Evolutionary conservation across 108 stramenopile genomes (phyloP).

Genomic region (Pelagomonas calceolata): DNA sequence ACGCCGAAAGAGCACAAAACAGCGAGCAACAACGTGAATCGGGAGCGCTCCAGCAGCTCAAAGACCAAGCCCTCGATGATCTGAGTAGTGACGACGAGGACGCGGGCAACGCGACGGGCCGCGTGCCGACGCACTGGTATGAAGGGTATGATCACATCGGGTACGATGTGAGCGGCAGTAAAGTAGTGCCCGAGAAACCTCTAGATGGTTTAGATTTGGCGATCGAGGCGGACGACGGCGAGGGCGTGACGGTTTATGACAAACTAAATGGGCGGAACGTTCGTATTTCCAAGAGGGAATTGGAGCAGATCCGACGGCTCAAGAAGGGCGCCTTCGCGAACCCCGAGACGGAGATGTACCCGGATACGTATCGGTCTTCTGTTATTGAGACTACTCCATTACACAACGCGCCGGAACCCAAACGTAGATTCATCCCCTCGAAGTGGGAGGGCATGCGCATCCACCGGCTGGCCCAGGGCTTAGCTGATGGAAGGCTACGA

Average conservation of each 20-base stretch:
- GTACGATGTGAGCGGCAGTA: constrained; percentile 76
- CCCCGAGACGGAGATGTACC: constrained; percentile 80
- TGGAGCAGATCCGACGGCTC: constrained; percentile 82
- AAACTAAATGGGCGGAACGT: constrained; percentile 81
- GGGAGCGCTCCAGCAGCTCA: constrained; percentile 11
- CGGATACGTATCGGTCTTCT: constrained; percentile 82
- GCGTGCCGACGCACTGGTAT: constrained; percentile 93
- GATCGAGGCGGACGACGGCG: constrained; percentile 47
- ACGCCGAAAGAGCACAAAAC: neutral
- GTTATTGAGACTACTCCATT: constrained; percentile 72
- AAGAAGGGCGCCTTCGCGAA: constrained; percentile 88
- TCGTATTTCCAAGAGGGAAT: constrained; percentile 68
- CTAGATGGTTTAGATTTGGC: constrained; percentile 61
- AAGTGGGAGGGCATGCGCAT: constrained; percentile 79
- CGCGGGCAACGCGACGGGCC: constrained; percentile 51
- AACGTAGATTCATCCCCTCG: constrained; percentile 48
- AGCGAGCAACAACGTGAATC: neutral
- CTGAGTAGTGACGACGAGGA: neutral
- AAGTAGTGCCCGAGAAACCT: constrained; percentile 36
- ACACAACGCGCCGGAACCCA: constrained; percentile 60
- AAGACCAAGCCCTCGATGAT: constrained; percentile 12
- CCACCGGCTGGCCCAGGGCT: constrained; percentile 62
- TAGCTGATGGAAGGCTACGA: constrained; percentile 69
- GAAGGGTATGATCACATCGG: constrained; percentile 84
- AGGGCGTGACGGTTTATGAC: constrained; percentile 80